Evolutionary conservation across 176 grass and related monocot species (phyloP), one percentile per base, ranked within the genome.

Genomic region (Calamus simplicifolius): DNA sequence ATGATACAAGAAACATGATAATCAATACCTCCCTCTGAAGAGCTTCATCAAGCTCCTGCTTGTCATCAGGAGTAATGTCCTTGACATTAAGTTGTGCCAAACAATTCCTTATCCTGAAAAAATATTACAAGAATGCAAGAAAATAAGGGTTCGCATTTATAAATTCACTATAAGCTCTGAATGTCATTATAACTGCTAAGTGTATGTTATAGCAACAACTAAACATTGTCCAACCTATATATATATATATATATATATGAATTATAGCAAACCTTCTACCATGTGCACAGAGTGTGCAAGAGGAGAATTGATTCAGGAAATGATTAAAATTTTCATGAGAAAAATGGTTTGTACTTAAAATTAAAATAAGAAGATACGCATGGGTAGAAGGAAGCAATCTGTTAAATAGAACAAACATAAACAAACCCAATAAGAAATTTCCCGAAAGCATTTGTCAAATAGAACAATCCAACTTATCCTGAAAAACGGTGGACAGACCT

Each of bases 41-140:
- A 79, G 84, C 75, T 75, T 98, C 93, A 69, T 92, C 93, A 50
- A 98, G 79, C 81, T 98, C 93, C 58, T 92, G 88, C 35, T 98
- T 91, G 51, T 92, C 93, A 75, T 98, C 88, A 63, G 81, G 74
- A 62, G 84, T 92, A 67, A 98, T 98, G 52, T 92, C 88, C 78
- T 98, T 98, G 18, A 73, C 81, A 80, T 79, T 85, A 38, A 92
- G 58, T 56, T 98, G 88, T 58, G 77, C 78, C 53, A 92, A 75
- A 61, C 87, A 98, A 79, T 81, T 88, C 53, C 81, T 83, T 73
- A 98, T 89, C 70, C 93, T 98, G 79, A 75, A 63, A 51, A 68
- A 66, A 50, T 30, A 73, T 49, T 50, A 10, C 16, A 58, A 23
- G 58, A n/a, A 52, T 54, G 4, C 4, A 21, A 64, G 29, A 27